Conservation (phyloP, 148 eudicot genomes). For the Silene latifolia region DNA sequence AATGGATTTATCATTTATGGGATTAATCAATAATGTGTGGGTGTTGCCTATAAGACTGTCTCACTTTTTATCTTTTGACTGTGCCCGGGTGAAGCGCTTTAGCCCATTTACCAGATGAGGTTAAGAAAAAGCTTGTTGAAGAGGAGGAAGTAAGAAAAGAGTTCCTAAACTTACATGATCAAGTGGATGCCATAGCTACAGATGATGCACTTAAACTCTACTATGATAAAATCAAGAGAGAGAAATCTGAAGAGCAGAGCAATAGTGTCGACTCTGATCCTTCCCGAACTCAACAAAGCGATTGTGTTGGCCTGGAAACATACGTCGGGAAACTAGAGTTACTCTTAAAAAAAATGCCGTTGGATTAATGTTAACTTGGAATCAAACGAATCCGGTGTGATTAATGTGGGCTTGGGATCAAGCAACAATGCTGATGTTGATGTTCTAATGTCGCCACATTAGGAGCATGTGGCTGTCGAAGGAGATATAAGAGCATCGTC, state of each 20-base stretch:
- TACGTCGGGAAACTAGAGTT: conserved; percentile 41
- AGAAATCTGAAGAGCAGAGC: conserved; percentile 18
- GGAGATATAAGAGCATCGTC: neutral
- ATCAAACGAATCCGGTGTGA: neutral
- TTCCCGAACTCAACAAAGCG: conserved; percentile 10
- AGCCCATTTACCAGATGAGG: conserved; percentile 49
- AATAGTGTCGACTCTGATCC: conserved; percentile 20
- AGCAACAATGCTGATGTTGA: neutral
- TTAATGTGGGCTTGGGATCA: neutral
- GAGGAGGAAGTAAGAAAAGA: conserved; percentile 43
- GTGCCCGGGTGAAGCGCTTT: conserved; percentile 44
- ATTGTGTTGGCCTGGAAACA: conserved; percentile 35
- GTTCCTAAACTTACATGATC: conserved; percentile 47
- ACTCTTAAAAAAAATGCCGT: conserved; percentile 38
- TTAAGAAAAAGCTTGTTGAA: conserved; percentile 50
- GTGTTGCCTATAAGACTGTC: neutral
- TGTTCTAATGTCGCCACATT: conserved; percentile 1
- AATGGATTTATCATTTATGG: no score
- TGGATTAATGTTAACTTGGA: conserved; percentile 34
- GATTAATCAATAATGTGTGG: no score
- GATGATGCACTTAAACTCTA: conserved; percentile 62
- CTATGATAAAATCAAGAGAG: conserved; percentile 34
- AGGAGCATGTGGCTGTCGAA: neutral
- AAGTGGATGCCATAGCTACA: conserved; percentile 50
- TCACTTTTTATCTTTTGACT: neutral